phyloP scores from a whole-genome alignment of 306 rosid genomes.

The Trifolium fragiferum region DNA sequence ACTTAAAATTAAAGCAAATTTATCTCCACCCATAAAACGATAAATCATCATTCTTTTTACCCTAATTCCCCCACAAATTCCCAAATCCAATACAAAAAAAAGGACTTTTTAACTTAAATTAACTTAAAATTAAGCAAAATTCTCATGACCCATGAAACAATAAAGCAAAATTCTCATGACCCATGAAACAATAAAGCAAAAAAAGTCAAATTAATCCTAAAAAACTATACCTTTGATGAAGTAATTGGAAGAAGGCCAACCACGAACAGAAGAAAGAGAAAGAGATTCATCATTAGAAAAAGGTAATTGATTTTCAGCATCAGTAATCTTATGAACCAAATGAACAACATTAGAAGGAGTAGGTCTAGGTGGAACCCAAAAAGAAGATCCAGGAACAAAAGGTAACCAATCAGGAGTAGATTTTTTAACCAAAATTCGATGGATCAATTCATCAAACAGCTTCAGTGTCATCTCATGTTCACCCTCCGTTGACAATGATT shows the following conservation, averaged over 20 bases:
- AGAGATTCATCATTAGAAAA: constrained; percentile 56
- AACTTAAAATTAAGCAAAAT: not conserved
- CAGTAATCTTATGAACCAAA: constrained; percentile 51
- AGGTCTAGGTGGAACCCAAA: constrained; percentile 88
- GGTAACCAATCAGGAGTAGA: constrained; percentile 87
- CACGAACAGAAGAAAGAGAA: constrained; percentile 52
- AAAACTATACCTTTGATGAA: constrained; percentile 47
- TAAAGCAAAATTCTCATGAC: not conserved
- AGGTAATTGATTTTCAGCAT: not conserved
- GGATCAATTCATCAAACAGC: constrained; percentile 72
- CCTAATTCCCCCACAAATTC: not conserved
- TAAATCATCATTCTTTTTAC: not conserved
- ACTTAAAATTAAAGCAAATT: not conserved
- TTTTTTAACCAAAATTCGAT: constrained; percentile 60
- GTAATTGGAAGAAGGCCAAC: constrained; percentile 65
- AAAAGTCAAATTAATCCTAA: not conserved
- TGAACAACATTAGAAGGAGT: constrained; percentile 48
- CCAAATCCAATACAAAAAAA: not conserved
- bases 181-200: not conserved
- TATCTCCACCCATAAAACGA: not conserved
- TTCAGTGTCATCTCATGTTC: constrained; percentile 60
- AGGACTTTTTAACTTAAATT: not conserved
- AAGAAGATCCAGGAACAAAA: constrained; percentile 81
- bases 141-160: not conserved
- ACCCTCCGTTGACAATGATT: not conserved